Conservation (phyloP, 495 filamentous ascomycete genomes). For the Neurospora sp. region DNA sequence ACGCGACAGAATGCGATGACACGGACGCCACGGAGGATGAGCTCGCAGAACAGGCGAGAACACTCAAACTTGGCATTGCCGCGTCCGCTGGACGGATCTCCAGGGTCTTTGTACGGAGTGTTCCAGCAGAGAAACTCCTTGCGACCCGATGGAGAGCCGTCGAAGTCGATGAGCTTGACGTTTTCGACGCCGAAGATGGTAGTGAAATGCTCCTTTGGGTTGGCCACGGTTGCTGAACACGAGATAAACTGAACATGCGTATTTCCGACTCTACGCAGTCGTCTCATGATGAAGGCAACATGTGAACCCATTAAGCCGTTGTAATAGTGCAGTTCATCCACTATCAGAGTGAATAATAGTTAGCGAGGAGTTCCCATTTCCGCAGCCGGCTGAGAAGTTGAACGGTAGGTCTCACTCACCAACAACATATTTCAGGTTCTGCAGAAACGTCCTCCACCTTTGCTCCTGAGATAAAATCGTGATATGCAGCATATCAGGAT, state of each 20-base stretch:
- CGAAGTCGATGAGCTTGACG: conserved; percentile 73
- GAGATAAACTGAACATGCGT: conserved; percentile 84
- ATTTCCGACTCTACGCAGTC: conserved; percentile 82
- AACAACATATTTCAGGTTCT: conserved; percentile 85
- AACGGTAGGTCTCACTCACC: conserved; percentile 29
- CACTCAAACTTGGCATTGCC: conserved; percentile 76
- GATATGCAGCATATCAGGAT: conserved; percentile 96
- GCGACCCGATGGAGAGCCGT: conserved; percentile 79
- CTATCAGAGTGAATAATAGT: conserved; percentile 12
- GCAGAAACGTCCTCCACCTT: conserved; percentile 76
- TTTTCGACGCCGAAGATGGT: conserved; percentile 81
- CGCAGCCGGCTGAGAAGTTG: neutral
- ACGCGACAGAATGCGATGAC: conserved; percentile 92
- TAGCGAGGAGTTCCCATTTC: neutral
- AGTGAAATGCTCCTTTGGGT: conserved; percentile 85
- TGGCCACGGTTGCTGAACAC: conserved; percentile 94
- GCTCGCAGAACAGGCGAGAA: conserved; percentile 78
- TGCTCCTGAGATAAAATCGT: conserved; percentile 90
- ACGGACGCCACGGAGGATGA: conserved; percentile 78
- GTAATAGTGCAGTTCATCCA: conserved; percentile 90
- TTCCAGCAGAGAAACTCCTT: conserved; percentile 99
- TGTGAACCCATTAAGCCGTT: conserved; percentile 92
- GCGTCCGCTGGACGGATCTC: conserved; percentile 76
- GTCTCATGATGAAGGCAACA: conserved; percentile 88
- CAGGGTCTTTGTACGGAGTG: conserved; percentile 86